These are phyloP conservation scores for Flaveria linearis DNA, from an alignment of 129 eudicot genomes.

Conservation along the genomic window DNA sequence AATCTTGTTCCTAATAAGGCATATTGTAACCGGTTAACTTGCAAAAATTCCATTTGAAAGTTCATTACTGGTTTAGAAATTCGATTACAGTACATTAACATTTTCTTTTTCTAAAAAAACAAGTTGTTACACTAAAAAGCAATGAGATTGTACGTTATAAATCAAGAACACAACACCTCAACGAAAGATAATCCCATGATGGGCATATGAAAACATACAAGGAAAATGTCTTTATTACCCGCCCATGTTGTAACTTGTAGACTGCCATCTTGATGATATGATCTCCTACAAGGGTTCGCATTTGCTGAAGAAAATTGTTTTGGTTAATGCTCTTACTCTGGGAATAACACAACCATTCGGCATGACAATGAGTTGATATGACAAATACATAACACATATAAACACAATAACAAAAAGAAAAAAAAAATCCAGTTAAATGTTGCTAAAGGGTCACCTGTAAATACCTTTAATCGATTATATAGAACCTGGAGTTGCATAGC, in stretches of 20 bases:
- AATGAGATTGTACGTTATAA: no score
- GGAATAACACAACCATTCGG: conserved; percentile 20
- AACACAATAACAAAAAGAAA: neutral
- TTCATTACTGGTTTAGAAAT: no score
- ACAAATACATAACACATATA: conserved; percentile 6
- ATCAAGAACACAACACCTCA: neutral
- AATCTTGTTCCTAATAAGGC: no score
- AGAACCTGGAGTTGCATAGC: conserved; percentile 80
- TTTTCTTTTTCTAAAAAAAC: no score
- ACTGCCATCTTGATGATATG: conserved; percentile 88
- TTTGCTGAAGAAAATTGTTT: conserved; percentile 67
- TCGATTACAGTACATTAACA: no score
- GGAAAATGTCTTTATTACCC: conserved; percentile 44
- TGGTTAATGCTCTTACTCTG: conserved; percentile 76
- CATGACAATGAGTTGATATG: neutral
- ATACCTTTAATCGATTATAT: conserved; percentile 62
- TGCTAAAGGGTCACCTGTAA: conserved; percentile 12
- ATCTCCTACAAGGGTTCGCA: conserved; percentile 85
- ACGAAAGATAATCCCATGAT: neutral
- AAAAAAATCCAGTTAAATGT: neutral
- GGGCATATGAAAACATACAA: neutral
- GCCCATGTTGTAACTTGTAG: conserved; percentile 66
- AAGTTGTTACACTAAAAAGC: no score
- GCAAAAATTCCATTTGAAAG: no score
- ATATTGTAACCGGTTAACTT: no score